Evolutionary conservation across 2,329 filamentous ascomycete genomes (phyloP), one percentile per base, ranked within the genome.

Genomic region (Trichoderma afroharzianum): DNA sequence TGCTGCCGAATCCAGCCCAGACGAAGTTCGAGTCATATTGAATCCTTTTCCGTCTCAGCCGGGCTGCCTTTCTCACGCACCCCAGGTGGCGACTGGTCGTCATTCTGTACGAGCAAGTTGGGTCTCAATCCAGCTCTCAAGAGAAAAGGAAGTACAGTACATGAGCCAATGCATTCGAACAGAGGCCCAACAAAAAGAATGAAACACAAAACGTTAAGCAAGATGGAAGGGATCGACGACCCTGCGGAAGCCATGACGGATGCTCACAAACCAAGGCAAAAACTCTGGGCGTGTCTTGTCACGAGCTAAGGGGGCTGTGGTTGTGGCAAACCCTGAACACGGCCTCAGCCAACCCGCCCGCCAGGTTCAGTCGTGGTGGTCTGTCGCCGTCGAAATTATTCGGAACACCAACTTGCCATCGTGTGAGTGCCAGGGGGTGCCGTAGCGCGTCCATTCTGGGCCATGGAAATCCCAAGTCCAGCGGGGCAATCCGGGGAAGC

Each of bases 401-500:
- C 66, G 55, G 66, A 61, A 61, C 61, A 55, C 36, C 47, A 63
- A 21, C 39, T 26, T 62, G 39, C 39, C 21, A 53, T 33, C 21
- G 30, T 24, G 39, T 59, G 57, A 7, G 18, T 33, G 57, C 57
- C 55, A 32, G 43, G 43, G 43, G 4, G n/a, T 47, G 3, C 28
- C 6, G 66, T 69, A 36, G 24, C 57, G 28, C 9, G 36, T n/a
- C 67, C 28, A 69, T 53, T 50, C 28, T 24, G 2, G 30, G 58
- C 30, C 18, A 53, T 24, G 21, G 21, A 24, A 24, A 53, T 24
- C 14, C 21, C 21, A 53, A 53, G 47, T 14, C 11, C 47, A 53
- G 68, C 58, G 68, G 68, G 68, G 68, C 68, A 63, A 63, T 70
- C 68, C 58, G 68, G 68, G 68, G 68, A 70, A 70, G 68, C 32